Conservation (phyloP, 345 rosid species). For the Gossypium sturtianum region DNA sequence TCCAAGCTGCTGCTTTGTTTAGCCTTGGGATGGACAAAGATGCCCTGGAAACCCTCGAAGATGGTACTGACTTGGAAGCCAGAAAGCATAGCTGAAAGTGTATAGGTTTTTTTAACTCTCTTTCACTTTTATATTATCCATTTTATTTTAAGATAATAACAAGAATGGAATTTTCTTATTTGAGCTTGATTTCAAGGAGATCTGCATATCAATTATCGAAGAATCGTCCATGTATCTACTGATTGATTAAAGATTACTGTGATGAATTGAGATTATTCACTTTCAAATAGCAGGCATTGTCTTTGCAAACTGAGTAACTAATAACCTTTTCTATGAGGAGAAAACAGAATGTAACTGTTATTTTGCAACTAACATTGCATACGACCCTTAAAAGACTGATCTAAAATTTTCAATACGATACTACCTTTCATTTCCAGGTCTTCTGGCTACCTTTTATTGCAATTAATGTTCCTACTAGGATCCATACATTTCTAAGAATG, state of each 20-base stretch:
- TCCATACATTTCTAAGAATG: too few species aligned
- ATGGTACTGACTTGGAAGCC: constrained; percentile 68
- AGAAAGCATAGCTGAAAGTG: constrained; percentile 53
- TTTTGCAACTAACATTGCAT: too few species aligned
- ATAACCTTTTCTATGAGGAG: neutral
- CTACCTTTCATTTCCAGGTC: neutral
- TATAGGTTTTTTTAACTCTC: constrained; percentile 18
- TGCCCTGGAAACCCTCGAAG: constrained; percentile 74
- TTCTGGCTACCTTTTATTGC: neutral
- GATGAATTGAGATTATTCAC: neutral
- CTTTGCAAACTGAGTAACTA: neutral
- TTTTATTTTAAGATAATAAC: too few species aligned
- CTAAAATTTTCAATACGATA: neutral
- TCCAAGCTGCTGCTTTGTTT: constrained; percentile 80
- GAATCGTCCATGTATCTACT: neutral
- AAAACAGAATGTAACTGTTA: neutral
- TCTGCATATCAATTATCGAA: neutral
- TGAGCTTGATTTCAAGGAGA: neutral
- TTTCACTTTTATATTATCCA: too few species aligned
- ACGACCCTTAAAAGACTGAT: neutral
- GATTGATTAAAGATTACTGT: neutral
- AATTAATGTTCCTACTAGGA: too few species aligned
- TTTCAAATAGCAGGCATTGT: neutral
- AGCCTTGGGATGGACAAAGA: constrained; percentile 77
- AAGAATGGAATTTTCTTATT: neutral